A percentile compares a stretch with the other conserved stretches of the same genome.
Evolutionary conservation across 208 protist genomes (phyloP).

Genomic region (Crithidia bombi): DNA sequence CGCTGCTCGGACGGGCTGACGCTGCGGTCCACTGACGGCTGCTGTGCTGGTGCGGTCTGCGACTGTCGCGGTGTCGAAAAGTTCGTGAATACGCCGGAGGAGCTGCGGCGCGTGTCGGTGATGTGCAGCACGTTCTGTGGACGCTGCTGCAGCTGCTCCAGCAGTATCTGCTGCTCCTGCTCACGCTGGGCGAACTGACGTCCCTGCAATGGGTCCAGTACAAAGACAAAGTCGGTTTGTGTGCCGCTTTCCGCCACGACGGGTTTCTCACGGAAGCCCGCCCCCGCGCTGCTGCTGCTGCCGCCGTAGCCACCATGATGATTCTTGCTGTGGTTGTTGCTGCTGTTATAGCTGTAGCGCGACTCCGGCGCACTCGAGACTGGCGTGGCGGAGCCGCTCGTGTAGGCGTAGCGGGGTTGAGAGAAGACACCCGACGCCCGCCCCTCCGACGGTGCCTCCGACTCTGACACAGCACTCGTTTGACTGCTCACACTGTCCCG

Average conservation of each 20-base stretch:
- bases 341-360: conserved; percentile 1
- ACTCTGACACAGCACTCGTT: not conserved
- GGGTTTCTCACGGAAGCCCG: not conserved
- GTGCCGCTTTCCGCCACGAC: conserved; percentile 5
- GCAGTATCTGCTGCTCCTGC: conserved; percentile 14
- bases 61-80: conserved; percentile 9
- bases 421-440: conserved; percentile 9
- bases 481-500: conserved; percentile 5
- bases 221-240: conserved; percentile 33
- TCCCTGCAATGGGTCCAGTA: conserved; percentile 22
- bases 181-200: conserved; percentile 17
- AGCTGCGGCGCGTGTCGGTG: conserved; percentile 9
- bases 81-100: not conserved
- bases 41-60: conserved; percentile 7
- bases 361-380: not conserved
- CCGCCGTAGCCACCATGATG: no score
- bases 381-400: not conserved
- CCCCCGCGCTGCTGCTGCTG: not conserved
- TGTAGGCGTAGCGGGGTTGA: not conserved
- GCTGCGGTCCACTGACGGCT: not conserved
- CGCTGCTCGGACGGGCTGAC: conserved; percentile 19
- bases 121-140: conserved; percentile 17
- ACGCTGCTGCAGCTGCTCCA: conserved; percentile 24
- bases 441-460: conserved; percentile 13
- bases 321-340: conserved; percentile 5